Base-by-base conservation (phyloP, 164 flowering plant species). In the Umbellularia californica region DNA sequence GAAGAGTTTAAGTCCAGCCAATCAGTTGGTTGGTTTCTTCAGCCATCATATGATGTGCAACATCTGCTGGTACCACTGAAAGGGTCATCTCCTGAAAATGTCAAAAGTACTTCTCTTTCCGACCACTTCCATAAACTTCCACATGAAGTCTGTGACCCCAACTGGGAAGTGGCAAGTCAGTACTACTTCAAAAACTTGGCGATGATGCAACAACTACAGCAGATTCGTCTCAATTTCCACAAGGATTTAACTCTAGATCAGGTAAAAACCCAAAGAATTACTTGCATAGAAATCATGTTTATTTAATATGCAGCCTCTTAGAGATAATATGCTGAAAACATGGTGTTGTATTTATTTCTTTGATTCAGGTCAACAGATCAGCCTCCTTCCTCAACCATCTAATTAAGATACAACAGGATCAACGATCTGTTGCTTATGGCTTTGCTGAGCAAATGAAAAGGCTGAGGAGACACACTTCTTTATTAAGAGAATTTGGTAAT, bases 151-250 rank as follows among this genome's bases (percentile, higher is more conserved):
- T 35, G 71, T 47, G 85, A 81, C 50, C 68, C 68, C 55, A 83
- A 84, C 66, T 93, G 98, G 97, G 85, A 75, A 79, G 68, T 76
- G 4, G 89, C 86, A 62, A 93, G 86, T 76, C 78, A 80, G 70
- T 88, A 78, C 83, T 94, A 93, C 83, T 93, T 86, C 79, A 89
- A 82, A 79, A 87, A 93, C 81, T 68, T 89, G 77, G 90, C 90
- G 33, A 86, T 92, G 63, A 77, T 96, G 78, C 82, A 85, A 79
- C 81, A 75, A 74, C 70, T 92, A 78, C 83, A 80, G 58, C 83
- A 90, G 71, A 81, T 85, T 76, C 82, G 89, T 75, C 75, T 88
- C 50, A 89, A 85, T 68, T 88, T 85, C 72, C 95, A 92, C 74
- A 85, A 86, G 77, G 95, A 93, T 83, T 83, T 95, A 55, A 83